Conservation (phyloP, 495 filamentous ascomycete species). For the Penicillium steckii region DNA sequence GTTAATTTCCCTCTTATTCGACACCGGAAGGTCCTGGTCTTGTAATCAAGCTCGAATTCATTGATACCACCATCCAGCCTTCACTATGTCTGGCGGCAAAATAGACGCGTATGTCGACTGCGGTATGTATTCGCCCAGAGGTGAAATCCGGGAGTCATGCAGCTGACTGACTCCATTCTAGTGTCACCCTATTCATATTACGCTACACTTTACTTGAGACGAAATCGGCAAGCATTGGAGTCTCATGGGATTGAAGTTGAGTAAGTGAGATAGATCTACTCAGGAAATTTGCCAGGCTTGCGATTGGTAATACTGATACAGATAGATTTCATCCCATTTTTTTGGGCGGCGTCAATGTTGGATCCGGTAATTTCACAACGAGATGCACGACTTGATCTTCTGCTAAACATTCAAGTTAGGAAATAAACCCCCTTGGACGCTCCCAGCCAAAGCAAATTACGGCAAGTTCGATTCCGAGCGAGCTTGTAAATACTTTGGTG, state of each 20-base stretch:
- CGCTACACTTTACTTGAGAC: constrained; percentile 56
- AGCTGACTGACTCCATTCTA: constrained; percentile 24
- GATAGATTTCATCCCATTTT: constrained; percentile 66
- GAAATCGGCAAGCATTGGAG: constrained; percentile 50
- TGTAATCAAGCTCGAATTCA: background rate
- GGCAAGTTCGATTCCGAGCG: constrained; percentile 51
- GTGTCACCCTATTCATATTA: constrained; percentile 72
- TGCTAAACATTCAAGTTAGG: constrained; percentile 31
- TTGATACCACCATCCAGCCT: background rate
- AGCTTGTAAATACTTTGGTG: constrained; percentile 54
- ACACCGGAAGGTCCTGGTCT: background rate
- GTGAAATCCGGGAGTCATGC: background rate
- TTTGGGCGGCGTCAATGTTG: constrained; percentile 69
- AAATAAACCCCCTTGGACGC: constrained; percentile 72
- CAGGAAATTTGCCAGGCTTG: background rate
- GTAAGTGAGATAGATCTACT: constrained; percentile 34
- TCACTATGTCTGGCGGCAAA: constrained; percentile 24
- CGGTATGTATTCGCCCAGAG: constrained; percentile 14
- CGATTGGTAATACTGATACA: constrained; percentile 1
- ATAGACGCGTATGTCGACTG: constrained; percentile 30
- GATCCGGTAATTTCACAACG: constrained; percentile 46
- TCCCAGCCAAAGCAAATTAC: constrained; percentile 64
- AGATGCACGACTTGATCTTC: background rate
- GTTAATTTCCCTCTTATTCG: too few relatives aligned
- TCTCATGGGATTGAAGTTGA: constrained; percentile 61